Base-by-base conservation (phyloP, 1,284 basidiomycete genomes). In the Meira miltonrushii region DNA sequence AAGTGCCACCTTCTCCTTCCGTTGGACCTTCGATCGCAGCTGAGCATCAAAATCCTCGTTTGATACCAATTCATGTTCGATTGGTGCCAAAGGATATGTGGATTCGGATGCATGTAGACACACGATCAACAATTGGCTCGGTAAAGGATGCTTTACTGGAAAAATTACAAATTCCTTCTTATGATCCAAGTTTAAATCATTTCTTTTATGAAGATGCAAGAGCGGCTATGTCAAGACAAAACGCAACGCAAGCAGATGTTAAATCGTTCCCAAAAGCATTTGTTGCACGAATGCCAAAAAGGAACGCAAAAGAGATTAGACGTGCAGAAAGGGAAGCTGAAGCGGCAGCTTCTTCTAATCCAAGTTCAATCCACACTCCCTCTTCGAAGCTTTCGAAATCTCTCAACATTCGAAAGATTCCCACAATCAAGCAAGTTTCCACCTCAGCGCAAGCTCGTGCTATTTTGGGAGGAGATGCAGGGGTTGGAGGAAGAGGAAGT, bases 51-150 rank as follows among this genome's bases (percentile, higher is more conserved):
- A 23, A 39, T 19, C 5, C 17, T 13, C 50, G 55, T 11, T 48
- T 53, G 1, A 55, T 71, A 5, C 68, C 70, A 7, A 28, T 72
- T 54, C 67, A 72, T 52, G 54, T 72, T 23, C 66, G 70, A 25
- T 61, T 72, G 28, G 68, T 72, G 0, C 70, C 69, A 33, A 70
- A 68, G 33, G 70, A 72, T 46, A 50, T 69, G 2, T 72, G 69
- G 68, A 38, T 72, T 5, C 57, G 70, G 17, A 54, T 71, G 9
- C 68, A 72, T 41, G 37, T 71, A 19, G 33, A 51, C 40, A 55
- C 65, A 1, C 62, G 33, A n/a, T 61, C 62, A 21, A 72, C 61
- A 37, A 64, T 72, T 47, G 65, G 58, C 4, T 56, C 63, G 1
- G 60, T 72, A 55, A 72, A 72, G 39, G 69, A 71, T 15, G 41